Percentiles rank a stretch among this genome's conserved stretches.
phyloP scores from a whole-genome alignment of 495 filamentous ascomycete species.

The Geoglossum glabrum region DNA sequence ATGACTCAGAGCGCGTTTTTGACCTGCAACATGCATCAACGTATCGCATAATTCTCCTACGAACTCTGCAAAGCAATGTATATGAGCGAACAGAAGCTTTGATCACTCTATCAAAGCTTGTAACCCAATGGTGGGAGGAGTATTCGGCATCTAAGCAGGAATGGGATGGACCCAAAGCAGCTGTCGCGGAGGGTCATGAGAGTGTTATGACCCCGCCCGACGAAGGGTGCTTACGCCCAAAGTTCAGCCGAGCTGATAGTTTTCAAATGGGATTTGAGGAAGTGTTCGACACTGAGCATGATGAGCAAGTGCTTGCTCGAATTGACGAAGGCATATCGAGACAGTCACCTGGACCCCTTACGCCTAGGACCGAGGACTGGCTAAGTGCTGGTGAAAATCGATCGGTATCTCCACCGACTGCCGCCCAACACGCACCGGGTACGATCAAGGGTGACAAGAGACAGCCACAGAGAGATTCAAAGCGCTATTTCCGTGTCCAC shows the following conservation, averaged over 20 bases:
- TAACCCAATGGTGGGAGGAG: neutral
- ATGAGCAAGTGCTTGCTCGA: neutral
- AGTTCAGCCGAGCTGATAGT: neutral
- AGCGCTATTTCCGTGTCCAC: neutral
- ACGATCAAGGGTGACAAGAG: neutral
- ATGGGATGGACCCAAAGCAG: neutral
- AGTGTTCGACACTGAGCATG: neutral
- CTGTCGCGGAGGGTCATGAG: neutral
- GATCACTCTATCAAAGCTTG: neutral
- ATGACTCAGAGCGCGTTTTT: neutral
- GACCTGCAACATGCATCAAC: neutral
- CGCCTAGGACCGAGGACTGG: neutral
- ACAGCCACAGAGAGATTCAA: neutral
- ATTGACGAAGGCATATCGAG: neutral
- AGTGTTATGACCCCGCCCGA: neutral
- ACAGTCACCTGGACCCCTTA: neutral
- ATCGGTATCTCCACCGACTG: neutral
- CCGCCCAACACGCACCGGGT: neutral
- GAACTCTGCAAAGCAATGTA: neutral
- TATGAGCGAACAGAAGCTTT: neutral
- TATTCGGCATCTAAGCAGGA: neutral
- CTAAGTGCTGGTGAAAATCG: neutral
- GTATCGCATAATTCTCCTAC: neutral
- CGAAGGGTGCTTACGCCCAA: neutral
- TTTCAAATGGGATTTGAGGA: slow-evolving; percentile 1